Conservation (phyloP, 768 basidiomycete genomes). For the Leucocoprinus leucothites region DNA sequence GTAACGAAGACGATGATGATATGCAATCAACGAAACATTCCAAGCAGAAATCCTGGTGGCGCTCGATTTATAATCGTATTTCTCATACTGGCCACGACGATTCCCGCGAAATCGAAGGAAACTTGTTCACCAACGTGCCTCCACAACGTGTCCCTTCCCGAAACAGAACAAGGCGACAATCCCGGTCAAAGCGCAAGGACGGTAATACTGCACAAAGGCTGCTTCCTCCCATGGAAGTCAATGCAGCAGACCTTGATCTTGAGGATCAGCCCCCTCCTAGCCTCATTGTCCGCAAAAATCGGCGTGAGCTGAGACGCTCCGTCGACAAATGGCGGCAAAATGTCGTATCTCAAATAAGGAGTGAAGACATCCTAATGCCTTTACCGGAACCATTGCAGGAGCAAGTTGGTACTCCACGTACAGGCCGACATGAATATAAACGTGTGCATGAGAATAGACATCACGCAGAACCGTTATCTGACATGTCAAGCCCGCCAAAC, state of each 20-base stretch:
- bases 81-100: conserved; percentile 41
- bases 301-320: neutral
- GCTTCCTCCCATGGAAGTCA: conserved; percentile 3
- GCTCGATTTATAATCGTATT: conserved; percentile 46
- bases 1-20: neutral
- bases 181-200: conserved; percentile 15
- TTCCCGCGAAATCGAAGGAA: conserved; percentile 21
- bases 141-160: neutral
- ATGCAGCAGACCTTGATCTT: conserved; percentile 20
- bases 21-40: conserved; percentile 1
- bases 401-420: neutral
- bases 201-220: conserved; percentile 13
- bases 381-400: conserved; percentile 1
- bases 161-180: neutral
- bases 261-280: conserved; percentile 26
- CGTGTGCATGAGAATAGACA: neutral
- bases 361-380: conserved; percentile 6
- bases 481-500: neutral
- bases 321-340: conserved; percentile 8
- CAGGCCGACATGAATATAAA: neutral
- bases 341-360: neutral
- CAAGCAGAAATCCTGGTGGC: conserved; percentile 51
- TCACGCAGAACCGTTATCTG: neutral
- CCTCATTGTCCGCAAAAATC: conserved; percentile 16
- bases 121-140: conserved; percentile 11